Evolutionary conservation across 768 basidiomycete species (phyloP).

Genomic region (Albatrellus ellisii): DNA sequence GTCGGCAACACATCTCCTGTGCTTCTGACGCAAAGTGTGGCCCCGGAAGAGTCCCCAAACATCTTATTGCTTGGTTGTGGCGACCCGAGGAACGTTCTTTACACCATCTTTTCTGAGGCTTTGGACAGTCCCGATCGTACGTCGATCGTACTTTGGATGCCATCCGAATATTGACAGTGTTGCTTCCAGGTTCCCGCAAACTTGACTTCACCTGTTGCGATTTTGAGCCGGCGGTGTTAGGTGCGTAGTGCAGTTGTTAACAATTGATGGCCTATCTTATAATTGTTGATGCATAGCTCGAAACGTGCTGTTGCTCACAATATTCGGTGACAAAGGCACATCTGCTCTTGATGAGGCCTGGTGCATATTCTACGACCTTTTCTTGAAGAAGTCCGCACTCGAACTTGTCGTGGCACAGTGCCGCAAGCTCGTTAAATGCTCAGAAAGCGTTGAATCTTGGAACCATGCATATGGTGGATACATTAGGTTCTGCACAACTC

Average conservation of each 20-base stretch:
- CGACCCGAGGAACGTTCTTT: slow-evolving; percentile 40
- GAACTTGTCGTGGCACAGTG: slow-evolving; percentile 26
- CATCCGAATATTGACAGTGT: neutral
- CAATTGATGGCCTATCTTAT: neutral
- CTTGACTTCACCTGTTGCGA: slow-evolving; percentile 42
- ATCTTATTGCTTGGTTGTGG: slow-evolving; percentile 44
- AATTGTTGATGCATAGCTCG: slow-evolving; percentile 23
- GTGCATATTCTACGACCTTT: slow-evolving; percentile 38
- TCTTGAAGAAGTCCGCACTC: slow-evolving; percentile 25
- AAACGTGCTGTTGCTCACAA: slow-evolving; percentile 32
- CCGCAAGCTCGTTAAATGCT: slow-evolving; percentile 22
- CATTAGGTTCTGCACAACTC: slow-evolving; percentile 25
- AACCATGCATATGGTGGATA: slow-evolving; percentile 23
- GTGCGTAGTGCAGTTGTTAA: slow-evolving; percentile 16
- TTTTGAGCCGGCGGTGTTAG: slow-evolving; percentile 32
- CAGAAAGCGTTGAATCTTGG: slow-evolving; percentile 26
- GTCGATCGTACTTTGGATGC: neutral
- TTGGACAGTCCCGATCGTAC: neutral
- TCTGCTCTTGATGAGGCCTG: slow-evolving; percentile 18
- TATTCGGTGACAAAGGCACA: slow-evolving; percentile 24
- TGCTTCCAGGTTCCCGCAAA: slow-evolving; percentile 11
- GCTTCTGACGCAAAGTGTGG: slow-evolving; percentile 32
- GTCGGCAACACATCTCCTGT: slow-evolving; percentile 46
- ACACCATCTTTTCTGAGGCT: slow-evolving; percentile 27
- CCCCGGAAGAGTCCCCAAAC: slow-evolving; percentile 33